Evolutionary conservation across 768 basidiomycete genomes (phyloP), one percentile per base, ranked within the genome.

Genomic region (Pisolithus orientalis): DNA sequence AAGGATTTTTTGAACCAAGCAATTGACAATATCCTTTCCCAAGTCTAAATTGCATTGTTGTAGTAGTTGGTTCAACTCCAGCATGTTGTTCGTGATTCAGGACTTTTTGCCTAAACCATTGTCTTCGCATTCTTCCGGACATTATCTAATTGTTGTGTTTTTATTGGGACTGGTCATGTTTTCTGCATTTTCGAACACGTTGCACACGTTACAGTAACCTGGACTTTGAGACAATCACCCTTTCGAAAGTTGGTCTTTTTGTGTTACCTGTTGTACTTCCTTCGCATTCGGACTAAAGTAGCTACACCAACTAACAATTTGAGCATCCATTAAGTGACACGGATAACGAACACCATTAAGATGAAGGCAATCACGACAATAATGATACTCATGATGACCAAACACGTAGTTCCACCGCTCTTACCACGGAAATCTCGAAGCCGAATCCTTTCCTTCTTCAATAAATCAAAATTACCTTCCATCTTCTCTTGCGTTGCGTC

Each of bases 291-390:
- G 13, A 34, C 34, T 34, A 13, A 34, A 14, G 14, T 34, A 34
- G 11, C 5, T 34, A 14, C 34, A 34, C 28, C 7, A 29, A 29
- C 34, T 34, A 5, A 14, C 34, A 13, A 13, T 34, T 34, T 11
- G 34, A 34, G 34, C 34, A 34, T 34, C 34, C 34, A 34, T 68
- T 62, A 75, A 31, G 82, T 82, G 16, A 90, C 66, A 48, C 87
- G 78, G 55, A 93, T 90, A 38, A 91, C 55, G 45, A 83, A 73
- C 53, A 91, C 80, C 80, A 85, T 88, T 14, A 85, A 31, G 47
- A 86, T 60, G 57, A 88, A 96, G 6, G 88, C 70, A 16, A 87
- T 62, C 10, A 82, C 58, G 2, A 92, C 94, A 4, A 80, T 75
- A 3, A 87, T 10, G 7, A 95, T 67, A 46, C 85, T 76, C 27